Base-by-base conservation (phyloP, 2,329 filamentous ascomycete species). In the Arthroderma sp. region DNA sequence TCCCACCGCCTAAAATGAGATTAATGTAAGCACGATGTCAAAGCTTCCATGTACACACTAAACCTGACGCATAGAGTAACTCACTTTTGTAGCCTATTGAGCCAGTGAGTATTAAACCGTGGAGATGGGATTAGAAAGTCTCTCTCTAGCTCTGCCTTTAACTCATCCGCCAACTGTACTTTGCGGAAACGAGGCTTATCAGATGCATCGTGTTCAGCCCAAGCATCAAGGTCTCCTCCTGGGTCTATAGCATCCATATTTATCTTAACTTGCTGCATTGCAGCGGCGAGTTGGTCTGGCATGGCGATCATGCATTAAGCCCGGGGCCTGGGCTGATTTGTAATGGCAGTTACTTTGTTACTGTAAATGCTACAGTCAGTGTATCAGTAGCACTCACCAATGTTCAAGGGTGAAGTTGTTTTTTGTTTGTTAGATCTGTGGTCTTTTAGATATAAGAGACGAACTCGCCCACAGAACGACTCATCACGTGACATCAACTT, bases 51-150 rank as follows among this genome's bases (percentile, higher is more conserved):
- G 41, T n/a, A 47, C 39, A 54, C 39, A 35, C 43, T 55, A 11
- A 31, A 4, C 15, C 23, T 11, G 21, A 33, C 31, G 15, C 15
- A 1, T 15, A 23, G 17, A 41, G 7, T 21, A 23, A 21, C n/a
- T 56, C 39, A 55, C 43, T 64, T 88, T 73, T 98, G 93, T 44
- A 97, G 74, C 57, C 82, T 81, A 70, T 95, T 90, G 59, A 98
- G 80, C 90, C 93, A 97, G 66, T 86, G 84, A 3, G 82, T 76
- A 35, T 85, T 89, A 74, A 98, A 96, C 1, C 81, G 80, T 4
- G 83, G 79, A 1, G 88, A 88, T 0, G 93, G 91, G 1, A 82
- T 83, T 25, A 98, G 76, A 66, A 91, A 93, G 51, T 87, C 83
- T 56, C 79, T 67, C 72, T 95, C 89, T 4, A 97, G 79, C 60